Percentiles rank a stretch among this genome's conserved stretches.
Evolutionary conservation across 2,329 filamentous ascomycete genomes (phyloP).

Genomic region (Pseudocercospora fijiensis): DNA sequence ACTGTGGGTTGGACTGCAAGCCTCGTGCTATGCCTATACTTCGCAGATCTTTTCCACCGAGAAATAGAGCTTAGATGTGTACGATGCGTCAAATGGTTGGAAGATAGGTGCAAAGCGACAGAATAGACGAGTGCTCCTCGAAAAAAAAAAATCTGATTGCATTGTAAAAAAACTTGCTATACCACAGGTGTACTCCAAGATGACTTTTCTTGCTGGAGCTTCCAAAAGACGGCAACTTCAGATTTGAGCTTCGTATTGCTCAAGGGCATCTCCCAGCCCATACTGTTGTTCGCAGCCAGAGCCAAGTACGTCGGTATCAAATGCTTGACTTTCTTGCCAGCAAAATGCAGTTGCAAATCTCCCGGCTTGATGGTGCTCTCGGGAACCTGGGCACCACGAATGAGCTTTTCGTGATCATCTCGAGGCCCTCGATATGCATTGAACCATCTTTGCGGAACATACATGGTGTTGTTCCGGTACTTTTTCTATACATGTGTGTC

Average conservation of each 20-base stretch:
- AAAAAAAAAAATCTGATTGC: too few species aligned
- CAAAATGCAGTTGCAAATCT: conserved; percentile 29
- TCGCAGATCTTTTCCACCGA: background rate
- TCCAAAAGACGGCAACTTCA: conserved; percentile 29
- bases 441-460: conserved; percentile 29
- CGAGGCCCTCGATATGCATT: conserved; percentile 25
- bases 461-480: conserved; percentile 7
- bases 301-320: conserved; percentile 27
- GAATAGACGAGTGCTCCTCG: background rate
- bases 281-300: conserved; percentile 7
- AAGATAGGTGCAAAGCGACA: background rate
- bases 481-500: background rate
- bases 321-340: conserved; percentile 25
- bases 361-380: conserved; percentile 15
- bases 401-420: conserved; percentile 33
- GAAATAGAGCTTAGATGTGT: background rate
- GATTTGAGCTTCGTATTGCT: conserved; percentile 26
- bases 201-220: conserved; percentile 16
- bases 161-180: background rate
- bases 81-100: background rate
- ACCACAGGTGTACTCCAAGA: background rate
- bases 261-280: conserved; percentile 20
- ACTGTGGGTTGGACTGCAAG: background rate
- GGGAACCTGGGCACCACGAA: conserved; percentile 25
- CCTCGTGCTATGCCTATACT: background rate